Evolutionary conservation across 306 rosid species (phyloP).

Genomic region (Trifolium dubium): DNA sequence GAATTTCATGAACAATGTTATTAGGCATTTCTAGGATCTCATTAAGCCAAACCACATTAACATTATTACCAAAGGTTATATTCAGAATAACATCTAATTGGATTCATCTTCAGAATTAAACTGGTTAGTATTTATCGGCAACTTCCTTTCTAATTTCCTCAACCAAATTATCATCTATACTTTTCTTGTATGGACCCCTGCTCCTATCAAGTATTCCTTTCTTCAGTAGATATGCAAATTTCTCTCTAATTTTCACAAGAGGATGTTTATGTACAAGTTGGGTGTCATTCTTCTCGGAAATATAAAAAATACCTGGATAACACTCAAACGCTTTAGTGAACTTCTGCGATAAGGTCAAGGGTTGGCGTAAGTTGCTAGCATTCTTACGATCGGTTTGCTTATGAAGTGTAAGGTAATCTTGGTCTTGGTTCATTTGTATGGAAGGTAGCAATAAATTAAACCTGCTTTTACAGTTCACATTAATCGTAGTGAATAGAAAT

Average conservation of each 20-base stretch:
- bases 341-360: constrained; percentile 77
- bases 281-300: constrained; percentile 73
- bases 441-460: too few relatives aligned
- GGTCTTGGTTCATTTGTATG: too few relatives aligned
- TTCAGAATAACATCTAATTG: constrained; percentile 37
- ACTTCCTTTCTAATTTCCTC: constrained; percentile 34
- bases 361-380: constrained; percentile 80
- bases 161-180: constrained; percentile 31
- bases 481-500: too few relatives aligned
- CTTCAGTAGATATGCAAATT: constrained; percentile 51
- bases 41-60: constrained; percentile 24
- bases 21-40: constrained; percentile 26
- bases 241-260: constrained; percentile 66
- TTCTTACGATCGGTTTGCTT: constrained; percentile 87
- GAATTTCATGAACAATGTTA: neutral
- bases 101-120: constrained; percentile 48
- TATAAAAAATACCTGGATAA: constrained; percentile 88
- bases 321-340: constrained; percentile 92
- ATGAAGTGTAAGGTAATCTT: constrained; percentile 73
- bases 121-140: constrained; percentile 21
- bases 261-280: constrained; percentile 76
- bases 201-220: constrained; percentile 73
- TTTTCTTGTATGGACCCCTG: constrained; percentile 59
- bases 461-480: neutral
- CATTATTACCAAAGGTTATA: constrained; percentile 30